Evolutionary conservation across 1,139 yeast species (phyloP).

Genomic region (Yamadazyma trypodendri): DNA sequence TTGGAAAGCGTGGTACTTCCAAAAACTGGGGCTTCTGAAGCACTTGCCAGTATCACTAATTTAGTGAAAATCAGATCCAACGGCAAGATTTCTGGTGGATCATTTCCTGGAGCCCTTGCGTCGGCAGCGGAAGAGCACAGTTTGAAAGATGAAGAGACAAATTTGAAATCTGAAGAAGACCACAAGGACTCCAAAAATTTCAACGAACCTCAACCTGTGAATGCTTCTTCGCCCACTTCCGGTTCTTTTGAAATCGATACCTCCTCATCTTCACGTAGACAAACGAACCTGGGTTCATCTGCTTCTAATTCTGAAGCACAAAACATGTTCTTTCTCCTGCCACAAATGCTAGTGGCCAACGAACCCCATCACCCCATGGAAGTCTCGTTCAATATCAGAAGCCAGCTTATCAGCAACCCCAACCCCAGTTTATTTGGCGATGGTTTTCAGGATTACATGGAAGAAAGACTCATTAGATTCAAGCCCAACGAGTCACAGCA

Average conservation of each 20-base stretch:
- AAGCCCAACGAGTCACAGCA: conserved; percentile 48
- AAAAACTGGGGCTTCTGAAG: background rate
- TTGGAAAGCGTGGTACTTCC: background rate
- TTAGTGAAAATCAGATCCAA: conserved; percentile 9
- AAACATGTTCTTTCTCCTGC: conserved; percentile 2
- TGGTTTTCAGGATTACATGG: conserved; percentile 44
- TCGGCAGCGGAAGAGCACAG: too few relatives aligned
- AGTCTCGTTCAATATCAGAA: background rate
- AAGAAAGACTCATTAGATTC: conserved; percentile 52
- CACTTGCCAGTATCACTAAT: background rate
- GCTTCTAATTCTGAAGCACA: background rate
- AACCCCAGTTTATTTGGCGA: conserved; percentile 15
- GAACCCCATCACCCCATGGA: conserved; percentile 3
- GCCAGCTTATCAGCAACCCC: background rate
- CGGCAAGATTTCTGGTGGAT: conserved; percentile 5
- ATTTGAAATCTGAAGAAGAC: too few relatives aligned
- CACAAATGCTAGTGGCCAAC: conserved; percentile 1
- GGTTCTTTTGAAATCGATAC: conserved; percentile 1
- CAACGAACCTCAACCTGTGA: background rate
- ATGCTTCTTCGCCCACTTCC: background rate
- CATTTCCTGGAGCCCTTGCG: too few relatives aligned
- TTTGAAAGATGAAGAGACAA: too few relatives aligned
- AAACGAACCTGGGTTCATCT: background rate
- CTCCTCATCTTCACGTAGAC: background rate
- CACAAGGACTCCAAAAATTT: background rate